Conservation (phyloP, 345 rosid genomes). For the Eucalyptus pumila region DNA sequence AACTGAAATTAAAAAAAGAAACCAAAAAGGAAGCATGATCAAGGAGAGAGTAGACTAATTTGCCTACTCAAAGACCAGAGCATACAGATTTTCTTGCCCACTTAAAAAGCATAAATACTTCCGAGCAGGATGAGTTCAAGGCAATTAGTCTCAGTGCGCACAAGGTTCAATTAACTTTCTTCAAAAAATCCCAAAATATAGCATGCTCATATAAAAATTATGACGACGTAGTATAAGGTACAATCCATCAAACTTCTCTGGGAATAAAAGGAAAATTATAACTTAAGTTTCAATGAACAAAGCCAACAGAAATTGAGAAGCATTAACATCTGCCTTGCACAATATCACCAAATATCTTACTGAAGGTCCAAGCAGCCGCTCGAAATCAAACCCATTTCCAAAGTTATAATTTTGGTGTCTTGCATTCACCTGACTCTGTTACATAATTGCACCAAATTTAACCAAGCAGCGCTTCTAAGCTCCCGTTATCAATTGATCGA, state of each 20-base stretch:
- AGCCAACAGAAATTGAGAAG: not conserved
- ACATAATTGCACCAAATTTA: not conserved
- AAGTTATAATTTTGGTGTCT: not conserved
- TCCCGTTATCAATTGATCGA: not conserved
- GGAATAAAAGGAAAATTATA: not conserved
- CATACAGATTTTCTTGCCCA: not conserved
- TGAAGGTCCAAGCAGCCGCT: not conserved
- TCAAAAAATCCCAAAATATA: not conserved
- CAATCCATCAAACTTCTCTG: not conserved
- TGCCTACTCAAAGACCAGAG: not conserved
- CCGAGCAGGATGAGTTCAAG: not conserved
- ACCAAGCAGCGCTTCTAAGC: not conserved
- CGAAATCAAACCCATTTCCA: not conserved
- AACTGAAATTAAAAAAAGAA: not conserved
- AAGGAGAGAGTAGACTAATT: not conserved
- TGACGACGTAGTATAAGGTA: not conserved
- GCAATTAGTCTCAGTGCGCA: not conserved
- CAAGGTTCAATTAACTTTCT: not conserved
- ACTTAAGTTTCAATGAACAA: not conserved
- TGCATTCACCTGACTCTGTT: not conserved
- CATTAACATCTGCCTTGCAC: not conserved
- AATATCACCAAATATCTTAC: not conserved
- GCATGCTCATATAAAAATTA: not conserved
- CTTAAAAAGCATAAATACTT: not conserved
- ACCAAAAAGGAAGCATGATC: not conserved